phyloP scores from a whole-genome alignment of 345 rosid genomes.

The Cardamine resedifolia region DNA sequence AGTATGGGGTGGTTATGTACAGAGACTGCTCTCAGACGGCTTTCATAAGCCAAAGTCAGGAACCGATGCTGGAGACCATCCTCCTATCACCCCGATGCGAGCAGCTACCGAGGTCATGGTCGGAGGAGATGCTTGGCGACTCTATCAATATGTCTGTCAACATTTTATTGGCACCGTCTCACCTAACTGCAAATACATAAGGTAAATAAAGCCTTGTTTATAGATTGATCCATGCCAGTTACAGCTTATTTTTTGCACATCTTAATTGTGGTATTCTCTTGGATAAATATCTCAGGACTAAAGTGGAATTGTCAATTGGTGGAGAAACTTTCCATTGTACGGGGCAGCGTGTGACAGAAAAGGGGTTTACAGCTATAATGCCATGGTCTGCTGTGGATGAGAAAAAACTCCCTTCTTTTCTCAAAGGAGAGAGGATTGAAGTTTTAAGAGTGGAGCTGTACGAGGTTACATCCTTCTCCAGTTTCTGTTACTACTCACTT shows the following conservation, averaged over 20 bases:
- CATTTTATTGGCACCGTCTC: conserved; percentile 93
- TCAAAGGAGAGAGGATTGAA: conserved; percentile 68
- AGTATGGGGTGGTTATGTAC: conserved; percentile 57
- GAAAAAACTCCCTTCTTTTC: conserved; percentile 71
- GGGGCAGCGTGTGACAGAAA: conserved; percentile 59
- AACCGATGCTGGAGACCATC: conserved; percentile 97
- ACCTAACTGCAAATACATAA: conserved; percentile 81
- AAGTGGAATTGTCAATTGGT: conserved; percentile 71
- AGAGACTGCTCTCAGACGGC: conserved; percentile 62
- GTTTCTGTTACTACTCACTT: conserved; percentile 4
- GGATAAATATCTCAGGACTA: conserved; percentile 53
- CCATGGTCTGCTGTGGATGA: conserved; percentile 87
- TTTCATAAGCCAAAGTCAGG: conserved; percentile 71
- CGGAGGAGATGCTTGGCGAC: conserved; percentile 88
- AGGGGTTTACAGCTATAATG: conserved; percentile 87
- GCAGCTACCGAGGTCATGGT: conserved; percentile 70
- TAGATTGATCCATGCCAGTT: conserved; percentile 18
- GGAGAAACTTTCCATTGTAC: conserved; percentile 81
- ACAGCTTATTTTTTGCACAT: neutral
- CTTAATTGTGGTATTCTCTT: conserved; percentile 7
- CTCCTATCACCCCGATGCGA: conserved; percentile 92
- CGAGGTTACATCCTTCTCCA: conserved; percentile 52
- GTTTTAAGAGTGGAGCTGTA: conserved; percentile 70
- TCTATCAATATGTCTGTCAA: conserved; percentile 88
- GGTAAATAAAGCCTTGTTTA: conserved; percentile 44